Evolutionary conservation across 2,329 filamentous ascomycete species (phyloP).

Genomic region (Polychaeton citri): DNA sequence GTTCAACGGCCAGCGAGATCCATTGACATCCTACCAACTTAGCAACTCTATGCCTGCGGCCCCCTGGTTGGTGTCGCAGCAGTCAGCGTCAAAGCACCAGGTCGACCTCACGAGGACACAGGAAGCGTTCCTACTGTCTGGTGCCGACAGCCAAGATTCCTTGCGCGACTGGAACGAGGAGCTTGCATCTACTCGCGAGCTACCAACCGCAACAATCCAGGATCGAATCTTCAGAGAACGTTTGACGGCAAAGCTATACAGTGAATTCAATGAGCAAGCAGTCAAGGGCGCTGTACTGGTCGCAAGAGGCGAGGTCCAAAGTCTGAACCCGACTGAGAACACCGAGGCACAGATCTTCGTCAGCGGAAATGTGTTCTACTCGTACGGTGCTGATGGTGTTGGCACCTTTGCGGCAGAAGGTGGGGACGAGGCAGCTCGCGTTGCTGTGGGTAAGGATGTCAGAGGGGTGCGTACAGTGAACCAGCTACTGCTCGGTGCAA

Average conservation of each 20-base stretch:
- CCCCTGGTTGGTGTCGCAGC: constrained; percentile 74
- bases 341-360: constrained; percentile 95
- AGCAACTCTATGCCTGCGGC: constrained; percentile 86
- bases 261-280: constrained; percentile 93
- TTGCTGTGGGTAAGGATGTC: constrained; percentile 94
- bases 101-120: constrained; percentile 80
- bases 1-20: constrained; percentile 72
- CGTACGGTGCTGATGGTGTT: constrained; percentile 92
- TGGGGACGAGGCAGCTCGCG: constrained; percentile 87
- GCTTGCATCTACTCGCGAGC: constrained; percentile 89
- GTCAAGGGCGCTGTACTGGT: constrained; percentile 84
- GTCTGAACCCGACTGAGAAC: constrained; percentile 86
- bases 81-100: constrained; percentile 57
- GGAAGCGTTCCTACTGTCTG: constrained; percentile 80
- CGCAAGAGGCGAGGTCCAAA: constrained; percentile 80
- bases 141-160: constrained; percentile 86
- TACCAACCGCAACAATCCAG: constrained; percentile 86
- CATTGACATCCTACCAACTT: constrained; percentile 85
- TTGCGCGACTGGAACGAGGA: constrained; percentile 98
- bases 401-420: constrained; percentile 95
- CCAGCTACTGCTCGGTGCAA: constrained; percentile 44
- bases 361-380: constrained; percentile 99
- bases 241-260: constrained; percentile 87
- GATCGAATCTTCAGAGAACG: constrained; percentile 93
- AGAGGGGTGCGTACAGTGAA: constrained; percentile 89